A percentile compares a stretch with the other conserved stretches of the same genome.
These are phyloP conservation scores for Aphanomyces euteiches DNA, from an alignment of 352 stramenopile genomes.

Conservation along the genomic window DNA sequence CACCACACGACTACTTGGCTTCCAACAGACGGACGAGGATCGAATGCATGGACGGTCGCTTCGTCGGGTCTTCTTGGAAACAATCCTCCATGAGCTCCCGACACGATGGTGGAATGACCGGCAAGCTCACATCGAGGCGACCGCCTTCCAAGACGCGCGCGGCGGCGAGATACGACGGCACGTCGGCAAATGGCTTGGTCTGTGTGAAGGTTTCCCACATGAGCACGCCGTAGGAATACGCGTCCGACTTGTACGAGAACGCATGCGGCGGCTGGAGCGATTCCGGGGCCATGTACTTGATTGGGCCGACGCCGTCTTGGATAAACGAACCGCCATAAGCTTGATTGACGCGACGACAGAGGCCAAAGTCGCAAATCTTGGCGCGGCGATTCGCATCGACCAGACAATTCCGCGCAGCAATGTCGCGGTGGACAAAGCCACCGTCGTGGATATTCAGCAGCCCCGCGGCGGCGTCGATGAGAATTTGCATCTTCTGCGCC, in stretches of 20 bases:
- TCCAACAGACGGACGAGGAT: constrained; percentile 46
- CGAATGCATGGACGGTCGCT: constrained; percentile 70
- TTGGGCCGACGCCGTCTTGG: constrained; percentile 59
- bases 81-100: constrained; percentile 62
- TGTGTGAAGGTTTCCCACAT: constrained; percentile 77
- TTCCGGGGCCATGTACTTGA: constrained; percentile 84
- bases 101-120: constrained; percentile 43
- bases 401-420: constrained; percentile 72
- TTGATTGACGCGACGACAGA: constrained; percentile 14
- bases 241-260: constrained; percentile 72
- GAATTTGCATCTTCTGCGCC: constrained; percentile 52
- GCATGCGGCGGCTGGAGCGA: constrained; percentile 67
- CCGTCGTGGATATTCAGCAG: constrained; percentile 83
- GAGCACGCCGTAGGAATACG: constrained; percentile 81
- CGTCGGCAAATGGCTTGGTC: constrained; percentile 46
- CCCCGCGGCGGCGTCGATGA: constrained; percentile 66
- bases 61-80: constrained; percentile 60
- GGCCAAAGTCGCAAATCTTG: constrained; percentile 56
- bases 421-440: constrained; percentile 75
- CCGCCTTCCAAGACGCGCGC: constrained; percentile 58
- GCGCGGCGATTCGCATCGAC: constrained; percentile 56
- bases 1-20: too few species aligned
- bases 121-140: constrained; percentile 44
- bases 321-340: constrained; percentile 44
- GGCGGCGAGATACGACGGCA: constrained; percentile 60